phyloP scores from a whole-genome alignment of 805 yeast genomes.

The Torulaspora franciscae region DNA sequence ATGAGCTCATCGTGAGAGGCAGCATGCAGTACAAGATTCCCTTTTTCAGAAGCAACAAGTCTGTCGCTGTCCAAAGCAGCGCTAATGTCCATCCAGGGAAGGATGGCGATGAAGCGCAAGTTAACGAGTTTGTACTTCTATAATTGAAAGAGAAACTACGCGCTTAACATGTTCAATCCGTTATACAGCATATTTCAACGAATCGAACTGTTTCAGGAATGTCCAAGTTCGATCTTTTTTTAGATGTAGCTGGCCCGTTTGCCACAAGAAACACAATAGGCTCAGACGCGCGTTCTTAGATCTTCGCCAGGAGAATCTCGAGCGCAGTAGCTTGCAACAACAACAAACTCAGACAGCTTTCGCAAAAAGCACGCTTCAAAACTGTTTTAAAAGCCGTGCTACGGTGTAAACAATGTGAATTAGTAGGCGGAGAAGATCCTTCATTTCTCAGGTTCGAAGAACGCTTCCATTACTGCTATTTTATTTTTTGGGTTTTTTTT shows the following conservation, averaged over 20 bases:
- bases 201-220: background rate
- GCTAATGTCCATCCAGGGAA: conserved; percentile 37
- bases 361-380: background rate
- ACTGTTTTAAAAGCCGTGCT: no score
- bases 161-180: background rate
- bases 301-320: background rate
- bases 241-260: conserved; percentile 7
- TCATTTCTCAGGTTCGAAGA: no score
- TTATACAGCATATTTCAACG: background rate
- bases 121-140: background rate
- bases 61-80: conserved; percentile 58
- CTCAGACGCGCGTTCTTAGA: background rate
- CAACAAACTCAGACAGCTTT: background rate
- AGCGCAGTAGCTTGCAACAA: background rate
- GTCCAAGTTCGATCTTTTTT: conserved; percentile 4
- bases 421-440: no score
- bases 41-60: conserved; percentile 47
- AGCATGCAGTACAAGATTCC: conserved; percentile 74
- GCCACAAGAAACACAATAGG: background rate
- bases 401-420: no score
- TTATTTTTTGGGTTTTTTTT: background rate
- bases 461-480: background rate
- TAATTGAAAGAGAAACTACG: background rate
- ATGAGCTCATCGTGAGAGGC: conserved; percentile 81
- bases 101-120: conserved; percentile 6